These are phyloP conservation scores for Phaeosphaeriaceae sp. DNA, from an alignment of 2,329 filamentous ascomycete genomes.

Conservation along the genomic window DNA sequence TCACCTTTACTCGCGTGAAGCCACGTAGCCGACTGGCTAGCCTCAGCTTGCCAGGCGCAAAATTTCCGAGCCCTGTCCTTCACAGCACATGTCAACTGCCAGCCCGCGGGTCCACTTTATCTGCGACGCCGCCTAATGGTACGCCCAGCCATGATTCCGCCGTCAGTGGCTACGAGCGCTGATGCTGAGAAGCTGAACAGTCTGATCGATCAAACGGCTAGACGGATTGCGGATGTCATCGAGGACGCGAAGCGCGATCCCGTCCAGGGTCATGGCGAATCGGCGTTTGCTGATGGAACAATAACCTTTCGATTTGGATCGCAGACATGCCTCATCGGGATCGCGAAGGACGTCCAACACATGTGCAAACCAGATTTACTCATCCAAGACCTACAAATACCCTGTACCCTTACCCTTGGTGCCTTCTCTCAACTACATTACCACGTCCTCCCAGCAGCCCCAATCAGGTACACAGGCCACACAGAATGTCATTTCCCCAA, in stretches of 20 bases:
- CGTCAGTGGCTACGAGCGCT: neutral
- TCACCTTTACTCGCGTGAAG: slow-evolving; percentile 3
- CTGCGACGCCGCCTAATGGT: neutral
- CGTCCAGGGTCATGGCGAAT: slow-evolving; percentile 21
- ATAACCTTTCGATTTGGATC: slow-evolving; percentile 19
- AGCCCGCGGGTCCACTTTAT: neutral
- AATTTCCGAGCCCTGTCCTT: slow-evolving; percentile 1
- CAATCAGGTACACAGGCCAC: slow-evolving; percentile 25
- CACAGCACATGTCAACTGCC: neutral
- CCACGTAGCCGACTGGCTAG: neutral
- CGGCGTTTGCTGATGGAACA: slow-evolving; percentile 18
- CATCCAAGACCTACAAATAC: slow-evolving; percentile 1
- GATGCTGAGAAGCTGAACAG: slow-evolving; percentile 15
- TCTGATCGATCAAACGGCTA: slow-evolving; percentile 26
- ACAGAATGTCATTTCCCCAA: slow-evolving; percentile 23
- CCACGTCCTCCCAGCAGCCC: slow-evolving; percentile 18
- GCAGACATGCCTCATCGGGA: slow-evolving; percentile 11
- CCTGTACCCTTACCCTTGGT: slow-evolving; percentile 1
- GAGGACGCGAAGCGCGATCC: slow-evolving; percentile 34
- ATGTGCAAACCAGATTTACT: slow-evolving; percentile 16
- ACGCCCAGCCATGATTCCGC: neutral
- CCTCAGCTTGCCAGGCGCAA: neutral
- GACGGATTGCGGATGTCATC: slow-evolving; percentile 31
- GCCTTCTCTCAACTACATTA: slow-evolving; percentile 1
- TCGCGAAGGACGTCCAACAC: slow-evolving; percentile 23